Evolutionary conservation across 1,139 yeast genomes (phyloP).

Genomic region (Taphrina communis): DNA sequence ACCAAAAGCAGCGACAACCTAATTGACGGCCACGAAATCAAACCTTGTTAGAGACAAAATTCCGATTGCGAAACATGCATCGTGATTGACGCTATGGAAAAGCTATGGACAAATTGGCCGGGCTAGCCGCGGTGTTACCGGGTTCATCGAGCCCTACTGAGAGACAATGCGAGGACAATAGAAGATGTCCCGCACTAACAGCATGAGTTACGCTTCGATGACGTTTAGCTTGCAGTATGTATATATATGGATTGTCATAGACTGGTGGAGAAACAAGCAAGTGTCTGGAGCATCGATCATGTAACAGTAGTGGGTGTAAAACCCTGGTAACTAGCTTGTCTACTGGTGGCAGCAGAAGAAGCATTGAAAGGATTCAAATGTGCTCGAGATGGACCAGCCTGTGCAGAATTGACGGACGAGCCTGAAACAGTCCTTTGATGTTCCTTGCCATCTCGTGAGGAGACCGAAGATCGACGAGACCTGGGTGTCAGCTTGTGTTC

Average conservation of each 20-base stretch:
- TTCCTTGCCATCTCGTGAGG: constrained; percentile 13
- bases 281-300: background rate
- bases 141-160: too few species aligned
- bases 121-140: too few species aligned
- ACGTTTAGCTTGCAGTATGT: too few species aligned
- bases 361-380: constrained; percentile 6
- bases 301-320: background rate
- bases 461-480: constrained; percentile 23
- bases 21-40: background rate
- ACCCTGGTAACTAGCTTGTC: constrained; percentile 17
- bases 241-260: background rate
- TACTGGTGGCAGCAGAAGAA: constrained; percentile 19
- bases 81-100: background rate
- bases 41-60: background rate
- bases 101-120: too few species aligned
- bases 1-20: constrained; percentile 54
- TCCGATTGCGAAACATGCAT: background rate
- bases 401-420: background rate
- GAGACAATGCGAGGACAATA: too few species aligned
- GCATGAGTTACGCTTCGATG: too few species aligned
- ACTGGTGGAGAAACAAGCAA: background rate
- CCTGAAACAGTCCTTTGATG: constrained; percentile 17
- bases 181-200: too few species aligned
- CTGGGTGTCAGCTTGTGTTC: constrained; percentile 23
- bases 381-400: background rate